These are phyloP conservation scores for Pseudopithomyces maydicus DNA, from an alignment of 2,329 filamentous ascomycete species.

Conservation along the genomic window DNA sequence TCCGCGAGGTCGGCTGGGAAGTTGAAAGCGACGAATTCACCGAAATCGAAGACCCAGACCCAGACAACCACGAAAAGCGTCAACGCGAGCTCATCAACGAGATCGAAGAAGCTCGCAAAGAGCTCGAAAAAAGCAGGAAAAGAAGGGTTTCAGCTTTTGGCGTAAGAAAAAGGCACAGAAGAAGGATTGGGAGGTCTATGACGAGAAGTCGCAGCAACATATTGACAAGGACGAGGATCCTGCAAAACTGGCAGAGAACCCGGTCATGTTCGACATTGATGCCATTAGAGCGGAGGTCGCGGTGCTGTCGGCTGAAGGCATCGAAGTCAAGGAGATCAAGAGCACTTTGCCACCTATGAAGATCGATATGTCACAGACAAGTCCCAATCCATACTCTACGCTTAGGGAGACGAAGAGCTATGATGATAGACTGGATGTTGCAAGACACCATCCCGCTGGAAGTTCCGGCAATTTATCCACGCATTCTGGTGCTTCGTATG, in stretches of 20 bases:
- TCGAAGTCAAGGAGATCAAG: slow-evolving; percentile 78
- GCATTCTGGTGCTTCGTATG: slow-evolving; percentile 20
- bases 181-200: slow-evolving; percentile 93
- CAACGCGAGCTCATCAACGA: slow-evolving; percentile 95
- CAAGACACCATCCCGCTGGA: slow-evolving; percentile 14
- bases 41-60: slow-evolving; percentile 96
- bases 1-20: slow-evolving; percentile 87
- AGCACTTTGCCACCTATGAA: slow-evolving; percentile 91
- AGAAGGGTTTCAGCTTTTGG: slow-evolving; percentile 73
- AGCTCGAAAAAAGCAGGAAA: slow-evolving; percentile 80
- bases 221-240: slow-evolving; percentile 49
- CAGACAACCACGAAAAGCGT: slow-evolving; percentile 84
- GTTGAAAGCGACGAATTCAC: slow-evolving; percentile 93
- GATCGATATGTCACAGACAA: slow-evolving; percentile 54
- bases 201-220: slow-evolving; percentile 64
- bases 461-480: slow-evolving; percentile 24
- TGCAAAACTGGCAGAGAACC: slow-evolving; percentile 59
- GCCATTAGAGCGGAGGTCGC: slow-evolving; percentile 75
- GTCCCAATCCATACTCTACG: slow-evolving; percentile 25
- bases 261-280: slow-evolving; percentile 90
- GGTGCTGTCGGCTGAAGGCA: slow-evolving; percentile 75
- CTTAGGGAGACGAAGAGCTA: slow-evolving; percentile 50
- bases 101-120: slow-evolving; percentile 90
- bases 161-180: slow-evolving; percentile 80
- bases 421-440: slow-evolving; percentile 40